These are phyloP conservation scores for Lachancea sp. DNA, from an alignment of 805 yeast genomes.

Conservation along the genomic window DNA sequence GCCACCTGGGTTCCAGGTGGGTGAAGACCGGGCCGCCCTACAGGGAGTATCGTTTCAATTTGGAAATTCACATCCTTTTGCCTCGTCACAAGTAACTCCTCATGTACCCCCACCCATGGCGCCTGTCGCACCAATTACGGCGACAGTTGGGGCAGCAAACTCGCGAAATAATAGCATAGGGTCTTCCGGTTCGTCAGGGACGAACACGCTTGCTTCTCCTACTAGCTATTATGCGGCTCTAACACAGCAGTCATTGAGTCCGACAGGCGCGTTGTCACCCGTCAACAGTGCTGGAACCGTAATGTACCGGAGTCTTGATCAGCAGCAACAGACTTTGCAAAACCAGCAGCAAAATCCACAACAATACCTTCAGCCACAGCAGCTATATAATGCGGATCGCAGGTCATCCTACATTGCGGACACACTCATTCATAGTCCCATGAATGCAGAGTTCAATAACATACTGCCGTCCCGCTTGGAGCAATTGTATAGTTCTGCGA, in stretches of 20 bases:
- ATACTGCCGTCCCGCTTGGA: constrained; percentile 7
- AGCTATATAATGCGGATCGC: constrained; percentile 44
- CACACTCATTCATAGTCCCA: constrained; percentile 38
- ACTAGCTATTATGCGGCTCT: constrained; percentile 13
- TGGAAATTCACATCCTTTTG: neutral
- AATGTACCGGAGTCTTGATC: constrained; percentile 1
- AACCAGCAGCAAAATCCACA: constrained; percentile 1
- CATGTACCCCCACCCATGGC: constrained; percentile 5
- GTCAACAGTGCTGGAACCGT: constrained; percentile 12
- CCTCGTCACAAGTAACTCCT: neutral
- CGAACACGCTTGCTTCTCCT: constrained; percentile 10
- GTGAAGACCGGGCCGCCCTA: constrained; percentile 4
- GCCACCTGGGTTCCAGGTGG: constrained; percentile 9
- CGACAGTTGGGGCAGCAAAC: constrained; percentile 5
- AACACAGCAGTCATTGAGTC: constrained; percentile 11
- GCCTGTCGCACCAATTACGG: constrained; percentile 1
- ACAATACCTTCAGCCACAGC: constrained; percentile 12
- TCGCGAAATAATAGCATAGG: constrained; percentile 11
- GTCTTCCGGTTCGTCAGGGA: constrained; percentile 10
- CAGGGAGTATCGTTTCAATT: constrained; percentile 2
- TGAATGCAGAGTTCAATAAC: constrained; percentile 3
- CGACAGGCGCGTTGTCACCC: constrained; percentile 10
- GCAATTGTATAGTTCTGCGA: constrained; percentile 2
- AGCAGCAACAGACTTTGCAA: constrained; percentile 3
- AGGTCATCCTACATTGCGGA: constrained; percentile 75